These are phyloP conservation scores for Coleophoma eucalyptorum DNA, from an alignment of 2,329 filamentous ascomycete genomes.

Conservation along the genomic window DNA sequence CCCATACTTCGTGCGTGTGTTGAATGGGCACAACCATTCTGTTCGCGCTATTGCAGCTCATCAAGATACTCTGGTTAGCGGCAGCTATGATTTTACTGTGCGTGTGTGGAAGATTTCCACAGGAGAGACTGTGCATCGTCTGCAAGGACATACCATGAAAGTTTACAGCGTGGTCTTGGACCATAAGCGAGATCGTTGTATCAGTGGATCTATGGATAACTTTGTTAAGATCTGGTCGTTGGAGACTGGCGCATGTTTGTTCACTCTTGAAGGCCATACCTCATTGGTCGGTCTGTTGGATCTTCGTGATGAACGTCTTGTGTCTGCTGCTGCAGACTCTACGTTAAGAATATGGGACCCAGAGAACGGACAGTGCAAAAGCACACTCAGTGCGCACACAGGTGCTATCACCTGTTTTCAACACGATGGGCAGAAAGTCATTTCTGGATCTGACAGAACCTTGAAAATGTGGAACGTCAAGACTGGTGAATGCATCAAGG, in stretches of 20 bases:
- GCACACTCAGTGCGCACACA: conserved; percentile 86
- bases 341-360: conserved; percentile 97
- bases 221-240: conserved; percentile 97
- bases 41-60: conserved; percentile 94
- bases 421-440: conserved; percentile 94
- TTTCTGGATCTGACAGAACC: conserved; percentile 91
- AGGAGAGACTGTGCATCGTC: conserved; percentile 77
- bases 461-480: conserved; percentile 98
- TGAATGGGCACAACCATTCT: conserved; percentile 86
- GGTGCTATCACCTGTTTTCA: conserved; percentile 99
- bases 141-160: conserved; percentile 86
- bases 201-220: conserved; percentile 98
- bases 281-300: conserved; percentile 91
- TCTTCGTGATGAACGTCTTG: conserved; percentile 81
- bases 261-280: conserved; percentile 89
- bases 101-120: conserved; percentile 98
- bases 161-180: conserved; percentile 97
- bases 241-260: conserved; percentile 76
- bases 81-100: conserved; percentile 93
- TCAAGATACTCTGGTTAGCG: conserved; percentile 92
- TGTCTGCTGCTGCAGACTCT: conserved; percentile 92
- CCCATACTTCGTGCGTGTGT: conserved; percentile 87
- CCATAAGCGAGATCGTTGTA: conserved; percentile 86
- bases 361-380: conserved; percentile 85
- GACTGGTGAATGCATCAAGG: conserved; percentile 87